Base-by-base conservation (phyloP, 352 stramenopile species). In the Pythium apleroticum region DNA sequence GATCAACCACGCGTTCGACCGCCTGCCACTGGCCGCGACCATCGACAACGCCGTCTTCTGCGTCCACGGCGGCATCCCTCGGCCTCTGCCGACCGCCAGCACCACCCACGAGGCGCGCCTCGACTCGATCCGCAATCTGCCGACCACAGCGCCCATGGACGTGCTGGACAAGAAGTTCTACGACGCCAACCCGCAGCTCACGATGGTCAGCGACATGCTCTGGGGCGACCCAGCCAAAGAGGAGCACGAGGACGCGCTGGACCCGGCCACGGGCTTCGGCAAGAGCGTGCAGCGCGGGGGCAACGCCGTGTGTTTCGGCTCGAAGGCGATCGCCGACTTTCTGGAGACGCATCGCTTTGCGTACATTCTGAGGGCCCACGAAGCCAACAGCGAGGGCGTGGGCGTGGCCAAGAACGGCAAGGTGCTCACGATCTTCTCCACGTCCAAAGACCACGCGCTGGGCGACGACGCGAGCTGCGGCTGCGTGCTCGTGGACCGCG, bases 371-470 rank as follows among this genome's bases (percentile, higher is more conserved):
- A 75, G 88, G 30, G 88, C 88, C 1, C 88, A 96, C 52, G 86
- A 94, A 52, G 77, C 89, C 19, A 65, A 65, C 20, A 48, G 97
- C 59, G 96, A 99, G 60, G 97, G 97, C 20, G 57, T 92, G 4
- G 66, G 49, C 0, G 68, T 92, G 15, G 71, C 75, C 39, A 89
- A 89, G 28, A 67, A 69, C 9, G 80, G 81, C 15, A 73, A 77
- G 2, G 74, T 90, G 55, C 60, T 91, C 48, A 92, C 84, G 20
- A 69, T 92, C 25, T 92, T 92, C 48, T 90, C 79, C 4, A 91
- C 81, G 1, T 90, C 81, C 12, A 89, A 88, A 39, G 81, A 92
- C 43, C 84, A 92, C 49, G 80, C 77, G 15, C 65, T 90, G 25
- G 80, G 81, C 9, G 77, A 86, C 10, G 69, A 78, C 48, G 79